phyloP scores from a whole-genome alignment of 2,329 filamentous ascomycete species.

The Penicillium sp. region DNA sequence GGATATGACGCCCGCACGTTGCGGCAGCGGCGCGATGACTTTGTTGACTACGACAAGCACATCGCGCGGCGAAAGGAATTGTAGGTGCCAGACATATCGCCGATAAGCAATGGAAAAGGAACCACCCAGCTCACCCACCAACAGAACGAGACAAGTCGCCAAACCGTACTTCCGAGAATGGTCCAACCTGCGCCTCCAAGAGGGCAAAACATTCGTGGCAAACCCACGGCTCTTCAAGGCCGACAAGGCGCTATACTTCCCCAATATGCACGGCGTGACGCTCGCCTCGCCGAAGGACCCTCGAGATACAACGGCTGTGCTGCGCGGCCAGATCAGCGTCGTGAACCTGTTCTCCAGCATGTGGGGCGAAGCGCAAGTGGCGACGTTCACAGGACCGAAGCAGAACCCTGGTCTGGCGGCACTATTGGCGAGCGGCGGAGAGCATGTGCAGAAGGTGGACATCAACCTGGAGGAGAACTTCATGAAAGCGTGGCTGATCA shows the following conservation, averaged over 20 bases:
- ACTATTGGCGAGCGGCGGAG: constrained; percentile 51
- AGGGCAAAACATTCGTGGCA: constrained; percentile 87
- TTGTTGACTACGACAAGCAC: constrained; percentile 81
- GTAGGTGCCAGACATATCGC: constrained; percentile 44
- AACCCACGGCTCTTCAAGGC: constrained; percentile 78
- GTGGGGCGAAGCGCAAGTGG: constrained; percentile 80
- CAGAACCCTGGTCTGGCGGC: constrained; percentile 67
- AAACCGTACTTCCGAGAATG: constrained; percentile 96
- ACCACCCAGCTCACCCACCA: background rate
- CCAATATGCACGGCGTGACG: constrained; percentile 80
- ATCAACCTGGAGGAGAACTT: constrained; percentile 83
- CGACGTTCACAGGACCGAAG: constrained; percentile 62
- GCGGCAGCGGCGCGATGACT: constrained; percentile 68
- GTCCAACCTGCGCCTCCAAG: constrained; percentile 73
- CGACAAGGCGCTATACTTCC: constrained; percentile 83
- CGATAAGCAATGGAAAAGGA: background rate
- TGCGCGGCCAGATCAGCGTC: constrained; percentile 70
- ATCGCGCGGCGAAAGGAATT: constrained; percentile 69
- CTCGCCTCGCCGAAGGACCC: constrained; percentile 56
- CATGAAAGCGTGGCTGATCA: constrained; percentile 57
- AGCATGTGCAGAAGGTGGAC: constrained; percentile 68
- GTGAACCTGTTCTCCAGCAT: constrained; percentile 75
- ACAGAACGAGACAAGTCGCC: constrained; percentile 67
- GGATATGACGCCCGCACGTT: constrained; percentile 66
- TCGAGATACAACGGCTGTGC: constrained; percentile 68